A percentile compares a stretch with the other conserved stretches of the same genome.
phyloP scores from a whole-genome alignment of 441 rosid genomes.

The Capsella rubella region DNA sequence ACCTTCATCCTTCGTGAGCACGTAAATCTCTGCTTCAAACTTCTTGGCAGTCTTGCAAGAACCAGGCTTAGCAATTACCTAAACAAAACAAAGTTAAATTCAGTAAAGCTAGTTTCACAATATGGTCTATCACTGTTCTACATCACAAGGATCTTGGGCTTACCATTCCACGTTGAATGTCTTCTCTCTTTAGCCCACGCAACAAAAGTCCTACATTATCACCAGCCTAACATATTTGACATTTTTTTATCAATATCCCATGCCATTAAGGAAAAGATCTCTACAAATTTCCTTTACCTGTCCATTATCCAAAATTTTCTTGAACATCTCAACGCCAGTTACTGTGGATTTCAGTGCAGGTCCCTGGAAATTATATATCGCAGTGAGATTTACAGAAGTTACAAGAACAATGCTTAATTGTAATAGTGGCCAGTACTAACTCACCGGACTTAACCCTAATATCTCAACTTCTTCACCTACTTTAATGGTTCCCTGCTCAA shows the following conservation, averaged over 20 bases:
- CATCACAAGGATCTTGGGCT: constrained; percentile 42
- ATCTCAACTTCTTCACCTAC: constrained; percentile 99
- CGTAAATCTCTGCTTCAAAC: constrained; percentile 96
- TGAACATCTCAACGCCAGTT: constrained; percentile 92
- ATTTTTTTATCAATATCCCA: constrained; percentile 17
- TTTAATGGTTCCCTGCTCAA: constrained; percentile 94
- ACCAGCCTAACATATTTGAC: constrained; percentile 74
- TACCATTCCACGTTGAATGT: constrained; percentile 76
- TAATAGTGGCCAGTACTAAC: constrained; percentile 17
- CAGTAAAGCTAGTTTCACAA: neutral
- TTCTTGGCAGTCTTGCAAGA: constrained; percentile 76
- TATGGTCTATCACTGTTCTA: neutral
- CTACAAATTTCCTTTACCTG: constrained; percentile 54
- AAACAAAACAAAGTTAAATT: constrained; percentile 2
- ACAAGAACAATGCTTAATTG: constrained; percentile 1
- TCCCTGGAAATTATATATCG: constrained; percentile 61
- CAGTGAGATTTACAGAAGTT: constrained; percentile 33
- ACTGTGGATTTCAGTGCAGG: constrained; percentile 81
- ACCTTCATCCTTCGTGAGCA: constrained; percentile 94
- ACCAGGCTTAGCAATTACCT: constrained; percentile 98
- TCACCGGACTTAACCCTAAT: constrained; percentile 62
- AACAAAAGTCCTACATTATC: constrained; percentile 98
- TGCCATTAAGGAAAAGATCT: neutral
- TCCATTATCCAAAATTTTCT: constrained; percentile 90
- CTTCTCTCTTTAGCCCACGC: constrained; percentile 94